Conservation (phyloP, 2,329 filamentous ascomycete species). For the Plectosphaerella cucumerina region DNA sequence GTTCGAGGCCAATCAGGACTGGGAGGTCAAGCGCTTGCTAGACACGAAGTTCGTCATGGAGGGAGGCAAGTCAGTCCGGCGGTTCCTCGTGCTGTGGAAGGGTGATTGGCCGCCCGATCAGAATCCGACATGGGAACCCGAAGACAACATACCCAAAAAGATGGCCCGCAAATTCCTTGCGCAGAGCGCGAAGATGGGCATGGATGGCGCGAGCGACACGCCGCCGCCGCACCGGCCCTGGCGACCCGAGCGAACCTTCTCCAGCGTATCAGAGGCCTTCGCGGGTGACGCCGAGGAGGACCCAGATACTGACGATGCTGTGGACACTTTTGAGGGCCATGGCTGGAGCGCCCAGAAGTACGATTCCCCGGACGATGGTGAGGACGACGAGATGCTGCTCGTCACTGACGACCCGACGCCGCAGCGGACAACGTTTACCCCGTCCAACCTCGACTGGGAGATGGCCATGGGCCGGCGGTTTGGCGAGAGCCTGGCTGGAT, state of each 20-base stretch:
- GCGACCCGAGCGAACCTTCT: slow-evolving; percentile 21
- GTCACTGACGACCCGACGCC: slow-evolving; percentile 19
- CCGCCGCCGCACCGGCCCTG: neutral
- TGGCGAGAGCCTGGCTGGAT: neutral
- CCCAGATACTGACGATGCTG: slow-evolving; percentile 17
- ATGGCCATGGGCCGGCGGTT: neutral
- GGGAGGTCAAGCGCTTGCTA: slow-evolving; percentile 41
- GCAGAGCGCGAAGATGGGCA: slow-evolving; percentile 17
- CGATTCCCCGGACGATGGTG: neutral
- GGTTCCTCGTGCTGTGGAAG: slow-evolving; percentile 52
- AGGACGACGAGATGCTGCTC: slow-evolving; percentile 16
- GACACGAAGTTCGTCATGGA: slow-evolving; percentile 33
- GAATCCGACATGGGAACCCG: slow-evolving; percentile 56
- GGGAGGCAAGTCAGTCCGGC: slow-evolving; percentile 30
- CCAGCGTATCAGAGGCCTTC: slow-evolving; percentile 29
- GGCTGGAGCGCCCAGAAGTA: slow-evolving; percentile 7
- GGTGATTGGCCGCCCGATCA: slow-evolving; percentile 52
- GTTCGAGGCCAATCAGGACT: slow-evolving; percentile 18
- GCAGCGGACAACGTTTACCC: slow-evolving; percentile 7
- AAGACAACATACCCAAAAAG: slow-evolving; percentile 39
- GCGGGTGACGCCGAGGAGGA: slow-evolving; percentile 15
- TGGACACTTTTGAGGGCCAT: slow-evolving; percentile 23
- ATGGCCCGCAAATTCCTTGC: slow-evolving; percentile 38
- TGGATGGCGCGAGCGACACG: slow-evolving; percentile 3
- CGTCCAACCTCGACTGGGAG: slow-evolving; percentile 10